phyloP scores from a whole-genome alignment of 805 yeast species.

The Wickerhamiella qilinensis region DNA sequence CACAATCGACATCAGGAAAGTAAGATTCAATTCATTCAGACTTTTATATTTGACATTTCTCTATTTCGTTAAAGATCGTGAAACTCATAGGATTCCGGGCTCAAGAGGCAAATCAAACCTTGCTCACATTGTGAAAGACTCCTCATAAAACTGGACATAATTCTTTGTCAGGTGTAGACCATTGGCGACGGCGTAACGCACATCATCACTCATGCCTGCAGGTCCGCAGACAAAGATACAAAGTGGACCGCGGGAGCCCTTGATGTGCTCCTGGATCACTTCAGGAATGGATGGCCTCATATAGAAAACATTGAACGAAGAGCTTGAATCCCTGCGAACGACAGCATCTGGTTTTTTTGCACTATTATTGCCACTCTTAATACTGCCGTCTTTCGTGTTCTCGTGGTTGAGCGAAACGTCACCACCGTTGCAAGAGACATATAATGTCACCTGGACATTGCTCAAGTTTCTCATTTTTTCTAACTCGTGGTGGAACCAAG shows the following conservation, averaged over 20 bases:
- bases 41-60: no score
- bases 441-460: conserved; percentile 1
- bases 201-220: conserved; percentile 8
- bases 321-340: neutral
- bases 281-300: conserved; percentile 1
- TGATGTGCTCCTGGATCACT: conserved; percentile 2
- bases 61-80: no score
- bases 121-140: conserved; percentile 6
- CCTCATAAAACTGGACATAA: conserved; percentile 9
- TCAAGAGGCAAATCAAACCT: no score
- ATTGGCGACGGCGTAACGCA: conserved; percentile 6
- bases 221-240: conserved; percentile 10
- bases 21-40: no score
- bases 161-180: conserved; percentile 3
- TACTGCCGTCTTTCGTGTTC: neutral
- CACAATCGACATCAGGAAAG: no score
- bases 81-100: no score
- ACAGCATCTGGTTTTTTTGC: neutral
- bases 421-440: neutral
- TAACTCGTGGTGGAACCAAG: conserved; percentile 31
- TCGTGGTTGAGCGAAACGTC: neutral
- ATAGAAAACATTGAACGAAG: neutral
- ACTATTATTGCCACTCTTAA: no score
- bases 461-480: conserved; percentile 12
- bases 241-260: conserved; percentile 5